phyloP scores from a whole-genome alignment of 2,329 filamentous ascomycete species.

The Aspergillus sp. region DNA sequence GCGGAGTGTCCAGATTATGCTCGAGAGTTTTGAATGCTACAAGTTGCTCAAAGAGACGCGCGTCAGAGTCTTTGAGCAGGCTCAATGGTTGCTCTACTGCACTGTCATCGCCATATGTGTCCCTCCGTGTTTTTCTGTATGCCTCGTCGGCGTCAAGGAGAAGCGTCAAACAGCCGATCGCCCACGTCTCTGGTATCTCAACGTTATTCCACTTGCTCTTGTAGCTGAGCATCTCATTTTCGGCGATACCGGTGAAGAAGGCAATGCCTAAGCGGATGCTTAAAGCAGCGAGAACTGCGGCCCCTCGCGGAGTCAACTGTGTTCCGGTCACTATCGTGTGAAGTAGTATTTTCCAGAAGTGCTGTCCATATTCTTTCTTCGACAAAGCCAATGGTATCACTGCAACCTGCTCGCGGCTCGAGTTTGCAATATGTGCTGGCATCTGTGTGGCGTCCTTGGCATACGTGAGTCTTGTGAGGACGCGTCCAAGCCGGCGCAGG shows the following conservation, averaged over 20 bases:
- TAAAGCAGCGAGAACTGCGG: constrained; percentile 54
- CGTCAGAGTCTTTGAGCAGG: background rate
- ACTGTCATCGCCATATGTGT: background rate
- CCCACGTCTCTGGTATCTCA: constrained; percentile 57
- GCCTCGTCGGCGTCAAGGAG: constrained; percentile 53
- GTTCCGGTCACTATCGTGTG: constrained; percentile 56
- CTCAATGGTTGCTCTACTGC: background rate
- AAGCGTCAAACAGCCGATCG: constrained; percentile 50
- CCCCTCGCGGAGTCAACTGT: constrained; percentile 50
- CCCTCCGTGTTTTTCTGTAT: constrained; percentile 27
- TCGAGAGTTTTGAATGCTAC: constrained; percentile 55
- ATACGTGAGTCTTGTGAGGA: constrained; percentile 54
- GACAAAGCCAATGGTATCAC: constrained; percentile 53
- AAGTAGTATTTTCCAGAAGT: constrained; percentile 56
- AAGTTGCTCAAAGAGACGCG: constrained; percentile 48
- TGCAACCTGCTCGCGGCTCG: constrained; percentile 38
- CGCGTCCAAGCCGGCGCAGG: constrained; percentile 52
- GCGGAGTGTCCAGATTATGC: constrained; percentile 50
- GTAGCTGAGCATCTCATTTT: constrained; percentile 48
- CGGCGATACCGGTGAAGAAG: constrained; percentile 47
- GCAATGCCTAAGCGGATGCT: constrained; percentile 55
- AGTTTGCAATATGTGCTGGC: constrained; percentile 47
- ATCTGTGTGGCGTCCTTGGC: constrained; percentile 47
- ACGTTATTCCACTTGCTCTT: constrained; percentile 53
- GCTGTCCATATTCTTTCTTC: constrained; percentile 36